Percentiles rank a stretch among this genome's conserved stretches.
phyloP scores from a whole-genome alignment of 768 basidiomycete genomes.

The Ramaria rubella region DNA sequence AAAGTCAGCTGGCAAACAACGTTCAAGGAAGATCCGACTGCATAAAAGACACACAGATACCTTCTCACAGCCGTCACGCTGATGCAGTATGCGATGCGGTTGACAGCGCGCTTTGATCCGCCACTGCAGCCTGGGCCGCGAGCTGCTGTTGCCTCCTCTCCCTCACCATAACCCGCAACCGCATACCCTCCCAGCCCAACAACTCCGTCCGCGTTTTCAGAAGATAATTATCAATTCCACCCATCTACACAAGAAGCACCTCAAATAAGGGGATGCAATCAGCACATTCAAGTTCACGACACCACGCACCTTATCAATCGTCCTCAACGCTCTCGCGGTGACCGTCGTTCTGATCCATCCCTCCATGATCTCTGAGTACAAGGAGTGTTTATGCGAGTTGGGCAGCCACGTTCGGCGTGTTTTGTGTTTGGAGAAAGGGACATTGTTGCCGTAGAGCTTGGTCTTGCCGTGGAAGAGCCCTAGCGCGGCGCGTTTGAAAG shows the following conservation, averaged over 20 bases:
- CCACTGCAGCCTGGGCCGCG: background rate
- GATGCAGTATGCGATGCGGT: background rate
- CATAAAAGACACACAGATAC: background rate
- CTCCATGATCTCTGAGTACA: slow-evolving; percentile 61
- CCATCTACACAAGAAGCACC: slow-evolving; percentile 45
- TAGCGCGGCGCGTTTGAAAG: slow-evolving; percentile 74
- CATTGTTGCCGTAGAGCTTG: slow-evolving; percentile 80
- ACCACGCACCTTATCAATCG: slow-evolving; percentile 68
- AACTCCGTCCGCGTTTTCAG: slow-evolving; percentile 36
- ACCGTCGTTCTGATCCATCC: slow-evolving; percentile 57
- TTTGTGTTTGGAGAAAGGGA: slow-evolving; percentile 84
- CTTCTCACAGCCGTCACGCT: background rate
- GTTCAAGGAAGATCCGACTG: background rate
- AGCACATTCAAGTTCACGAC: too few relatives aligned
- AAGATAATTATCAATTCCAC: slow-evolving; percentile 68
- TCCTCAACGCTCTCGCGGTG: slow-evolving; percentile 69
- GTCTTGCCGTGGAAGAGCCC: slow-evolving; percentile 81
- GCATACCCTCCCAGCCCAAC: slow-evolving; percentile 37
- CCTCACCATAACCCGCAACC: slow-evolving; percentile 37
- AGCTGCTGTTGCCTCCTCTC: slow-evolving; percentile 18
- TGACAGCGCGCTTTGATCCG: background rate
- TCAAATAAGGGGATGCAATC: background rate
- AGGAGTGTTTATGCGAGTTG: slow-evolving; percentile 72
- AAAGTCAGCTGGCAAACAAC: background rate
- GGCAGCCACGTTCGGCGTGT: slow-evolving; percentile 85